phyloP scores from a whole-genome alignment of 202 grass and related monocot genomes.

The Brachypodium distachyon region DNA sequence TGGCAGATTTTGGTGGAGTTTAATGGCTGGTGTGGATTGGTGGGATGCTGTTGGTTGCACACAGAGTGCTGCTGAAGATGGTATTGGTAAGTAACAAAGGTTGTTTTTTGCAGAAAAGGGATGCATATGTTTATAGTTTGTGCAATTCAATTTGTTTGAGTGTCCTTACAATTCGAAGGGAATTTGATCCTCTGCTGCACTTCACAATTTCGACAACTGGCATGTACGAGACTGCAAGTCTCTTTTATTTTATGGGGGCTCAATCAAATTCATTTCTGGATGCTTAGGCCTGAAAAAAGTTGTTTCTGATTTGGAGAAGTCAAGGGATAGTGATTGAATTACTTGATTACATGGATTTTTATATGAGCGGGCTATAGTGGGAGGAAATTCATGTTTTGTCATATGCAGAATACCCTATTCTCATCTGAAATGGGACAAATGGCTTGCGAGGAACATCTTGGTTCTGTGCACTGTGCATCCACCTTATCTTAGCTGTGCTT shows the following conservation, averaged over 20 bases:
- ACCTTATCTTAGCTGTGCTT: not conserved
- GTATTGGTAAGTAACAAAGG: conserved; percentile 78
- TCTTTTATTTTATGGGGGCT: not conserved
- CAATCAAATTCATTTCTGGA: not conserved
- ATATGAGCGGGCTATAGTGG: not conserved
- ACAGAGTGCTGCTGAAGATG: conserved; percentile 99
- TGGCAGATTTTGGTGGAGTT: conserved; percentile 96
- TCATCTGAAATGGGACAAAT: conserved; percentile 2
- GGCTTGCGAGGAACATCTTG: not conserved
- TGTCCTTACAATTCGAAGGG: conserved; percentile 3
- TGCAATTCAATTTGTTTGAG: not conserved
- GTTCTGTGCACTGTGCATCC: not conserved
- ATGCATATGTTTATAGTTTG: conserved; percentile 10
- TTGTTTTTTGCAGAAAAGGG: not conserved
- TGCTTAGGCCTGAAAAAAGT: not conserved
- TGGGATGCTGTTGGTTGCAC: conserved; percentile 97
- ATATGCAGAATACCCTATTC: not conserved
- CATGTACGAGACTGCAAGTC: not conserved
- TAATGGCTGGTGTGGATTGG: conserved; percentile 96
- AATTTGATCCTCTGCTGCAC: not conserved
- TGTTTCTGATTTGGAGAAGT: not conserved
- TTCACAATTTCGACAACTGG: not conserved
- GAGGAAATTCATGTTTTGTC: not conserved
- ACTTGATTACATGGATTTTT: not conserved
- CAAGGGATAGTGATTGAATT: not conserved